These are phyloP conservation scores for Malus hybrid DNA, from an alignment of 331 rosid species.

Conservation along the genomic window DNA sequence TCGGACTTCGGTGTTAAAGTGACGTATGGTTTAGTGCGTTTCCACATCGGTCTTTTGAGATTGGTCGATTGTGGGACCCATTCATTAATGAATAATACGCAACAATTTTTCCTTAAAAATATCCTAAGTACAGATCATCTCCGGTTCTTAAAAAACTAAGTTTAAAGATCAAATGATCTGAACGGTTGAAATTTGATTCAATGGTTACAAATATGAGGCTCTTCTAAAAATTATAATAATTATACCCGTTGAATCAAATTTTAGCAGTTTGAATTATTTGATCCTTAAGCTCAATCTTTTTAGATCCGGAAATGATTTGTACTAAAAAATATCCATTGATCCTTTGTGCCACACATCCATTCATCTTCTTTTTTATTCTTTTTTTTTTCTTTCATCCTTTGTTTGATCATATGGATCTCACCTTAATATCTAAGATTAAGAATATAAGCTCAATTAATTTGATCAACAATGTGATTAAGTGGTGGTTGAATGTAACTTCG, in stretches of 20 bases:
- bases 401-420: not conserved
- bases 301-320: too few relatives aligned
- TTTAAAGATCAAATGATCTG: accelerated
- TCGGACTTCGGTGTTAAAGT: not conserved
- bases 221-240: too few relatives aligned
- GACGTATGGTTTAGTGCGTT: not conserved
- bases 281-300: too few relatives aligned
- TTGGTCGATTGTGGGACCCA: not conserved
- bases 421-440: not conserved
- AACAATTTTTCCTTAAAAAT: too few relatives aligned
- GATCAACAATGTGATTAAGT: not conserved
- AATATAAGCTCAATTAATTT: not conserved
- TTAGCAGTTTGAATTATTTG: accelerated
- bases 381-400: too few relatives aligned
- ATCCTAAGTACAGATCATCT: accelerated
- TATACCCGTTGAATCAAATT: accelerated
- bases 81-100: too few relatives aligned
- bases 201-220: accelerated
- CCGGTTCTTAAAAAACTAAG: too few relatives aligned
- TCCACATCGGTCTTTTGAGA: not conserved
- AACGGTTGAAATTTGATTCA: too few relatives aligned
- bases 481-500: not conserved
- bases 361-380: not conserved
- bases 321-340: too few relatives aligned
- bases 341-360: not conserved